Evolutionary conservation across 257 asterid genomes (phyloP).

Genomic region (Haberlea rhodopensis): DNA sequence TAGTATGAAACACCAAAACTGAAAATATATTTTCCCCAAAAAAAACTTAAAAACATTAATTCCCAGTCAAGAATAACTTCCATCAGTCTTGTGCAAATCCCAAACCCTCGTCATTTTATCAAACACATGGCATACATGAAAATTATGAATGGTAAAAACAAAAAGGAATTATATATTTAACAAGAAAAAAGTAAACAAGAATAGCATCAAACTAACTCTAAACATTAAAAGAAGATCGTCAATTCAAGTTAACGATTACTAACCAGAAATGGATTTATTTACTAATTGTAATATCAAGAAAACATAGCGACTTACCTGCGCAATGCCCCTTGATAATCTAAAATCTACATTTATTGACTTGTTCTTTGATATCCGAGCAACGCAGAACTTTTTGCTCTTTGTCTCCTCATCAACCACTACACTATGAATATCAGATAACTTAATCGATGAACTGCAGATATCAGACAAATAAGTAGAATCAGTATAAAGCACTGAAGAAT

Average conservation of each 20-base stretch:
- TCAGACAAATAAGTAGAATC: conserved; percentile 52
- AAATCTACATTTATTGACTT: conserved; percentile 90
- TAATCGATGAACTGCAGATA: conserved; percentile 44
- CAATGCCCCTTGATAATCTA: conserved; percentile 94
- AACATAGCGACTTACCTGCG: conserved; percentile 59
- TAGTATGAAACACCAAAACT: neutral
- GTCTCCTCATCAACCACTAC: conserved; percentile 58
- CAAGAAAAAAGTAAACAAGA: conserved; percentile 19
- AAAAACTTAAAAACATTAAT: neutral
- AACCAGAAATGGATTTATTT: conserved; percentile 17
- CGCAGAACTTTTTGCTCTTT: conserved; percentile 61
- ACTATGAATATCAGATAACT: conserved; percentile 48
- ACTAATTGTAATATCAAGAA: conserved; percentile 21
- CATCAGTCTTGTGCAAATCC: conserved; percentile 1
- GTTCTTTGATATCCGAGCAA: conserved; percentile 69
- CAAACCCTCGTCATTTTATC: neutral
- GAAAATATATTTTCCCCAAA: neutral
- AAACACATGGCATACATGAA: conserved; percentile 4
- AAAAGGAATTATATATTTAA: too few relatives aligned
- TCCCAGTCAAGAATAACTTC: neutral
- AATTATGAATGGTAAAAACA: conserved; percentile 16
- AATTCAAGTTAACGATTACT: conserved; percentile 19
- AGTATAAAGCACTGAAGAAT: conserved; percentile 34
- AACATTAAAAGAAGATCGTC: neutral
- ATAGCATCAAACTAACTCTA: conserved; percentile 8